A percentile compares a stretch with the other conserved stretches of the same genome.
Evolutionary conservation across 306 rosid species (phyloP).

Genomic region (Gleditsia sinensis): DNA sequence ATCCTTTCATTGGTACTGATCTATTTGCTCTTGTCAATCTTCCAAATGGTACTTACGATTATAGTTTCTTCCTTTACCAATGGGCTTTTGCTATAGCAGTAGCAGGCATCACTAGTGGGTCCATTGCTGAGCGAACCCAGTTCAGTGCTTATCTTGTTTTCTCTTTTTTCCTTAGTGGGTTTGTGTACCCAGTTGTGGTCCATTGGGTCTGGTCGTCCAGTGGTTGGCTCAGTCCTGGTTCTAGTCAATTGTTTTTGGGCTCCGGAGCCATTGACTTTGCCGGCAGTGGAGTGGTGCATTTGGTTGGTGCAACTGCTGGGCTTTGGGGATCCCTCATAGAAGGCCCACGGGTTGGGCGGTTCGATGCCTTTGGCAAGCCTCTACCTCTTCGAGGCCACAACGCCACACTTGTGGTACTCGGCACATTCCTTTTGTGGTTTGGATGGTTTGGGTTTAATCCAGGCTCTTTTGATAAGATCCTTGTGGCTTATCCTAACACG

Average conservation of each 20-base stretch:
- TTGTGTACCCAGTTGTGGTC: constrained; percentile 72
- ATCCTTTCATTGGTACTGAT: constrained; percentile 72
- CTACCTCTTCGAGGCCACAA: constrained; percentile 59
- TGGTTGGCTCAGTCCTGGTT: constrained; percentile 69
- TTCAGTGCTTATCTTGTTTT: constrained; percentile 66
- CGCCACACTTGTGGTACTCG: constrained; percentile 69
- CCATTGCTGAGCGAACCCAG: constrained; percentile 78
- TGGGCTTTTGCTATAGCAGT: constrained; percentile 87
- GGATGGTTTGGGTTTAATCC: constrained; percentile 88
- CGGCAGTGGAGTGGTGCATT: constrained; percentile 81
- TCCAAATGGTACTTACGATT: constrained; percentile 58
- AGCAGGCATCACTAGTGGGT: constrained; percentile 76
- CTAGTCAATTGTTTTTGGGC: constrained; percentile 49
- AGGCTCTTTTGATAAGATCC: constrained; percentile 54
- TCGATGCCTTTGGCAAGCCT: constrained; percentile 55
- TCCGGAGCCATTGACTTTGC: constrained; percentile 80
- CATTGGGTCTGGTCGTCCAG: constrained; percentile 80
- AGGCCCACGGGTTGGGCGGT: constrained; percentile 74
- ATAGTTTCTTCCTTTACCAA: constrained; percentile 74
- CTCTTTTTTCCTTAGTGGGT: constrained; percentile 69
- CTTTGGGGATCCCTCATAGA: constrained; percentile 72
- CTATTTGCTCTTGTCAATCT: constrained; percentile 53
- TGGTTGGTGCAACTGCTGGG: constrained; percentile 78
- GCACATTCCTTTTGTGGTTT: constrained; percentile 74
- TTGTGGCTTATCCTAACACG: constrained; percentile 51